Evolutionary conservation across 1,284 basidiomycete genomes (phyloP).

Genomic region (Golubevia sp.): DNA sequence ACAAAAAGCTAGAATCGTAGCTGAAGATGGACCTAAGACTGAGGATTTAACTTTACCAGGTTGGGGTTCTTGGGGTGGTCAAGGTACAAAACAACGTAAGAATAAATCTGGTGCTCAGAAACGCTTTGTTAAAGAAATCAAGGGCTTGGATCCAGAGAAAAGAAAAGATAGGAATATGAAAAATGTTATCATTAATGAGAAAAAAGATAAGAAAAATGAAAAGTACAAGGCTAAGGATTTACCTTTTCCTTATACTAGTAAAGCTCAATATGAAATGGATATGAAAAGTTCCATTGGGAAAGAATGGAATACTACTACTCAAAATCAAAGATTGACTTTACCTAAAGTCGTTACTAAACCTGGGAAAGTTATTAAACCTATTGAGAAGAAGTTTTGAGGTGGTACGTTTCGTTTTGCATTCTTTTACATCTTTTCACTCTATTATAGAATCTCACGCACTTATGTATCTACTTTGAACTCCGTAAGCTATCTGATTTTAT

Average conservation of each 20-base stretch:
- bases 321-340: slow-evolving; percentile 46
- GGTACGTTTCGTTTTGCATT: too few species aligned
- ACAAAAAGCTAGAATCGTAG: slow-evolving; percentile 29
- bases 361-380: slow-evolving; percentile 44
- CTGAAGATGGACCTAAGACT: slow-evolving; percentile 23
- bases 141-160: slow-evolving; percentile 21
- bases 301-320: slow-evolving; percentile 58
- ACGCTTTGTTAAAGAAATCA: neutral
- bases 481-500: too few species aligned
- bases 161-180: slow-evolving; percentile 41
- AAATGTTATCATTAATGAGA: slow-evolving; percentile 50
- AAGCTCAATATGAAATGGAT: slow-evolving; percentile 44
- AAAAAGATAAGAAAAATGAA: slow-evolving; percentile 50
- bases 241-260: slow-evolving; percentile 43
- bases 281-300: slow-evolving; percentile 41
- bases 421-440: too few species aligned
- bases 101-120: neutral
- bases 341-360: slow-evolving; percentile 44
- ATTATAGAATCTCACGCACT: too few species aligned
- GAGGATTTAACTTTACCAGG: slow-evolving; percentile 43
- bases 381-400: slow-evolving; percentile 10
- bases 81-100: slow-evolving; percentile 22
- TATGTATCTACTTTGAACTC: too few species aligned
- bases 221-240: slow-evolving; percentile 38
- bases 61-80: slow-evolving; percentile 55